These are phyloP conservation scores for Gossypium stocksii DNA, from an alignment of 345 rosid genomes.

Conservation along the genomic window DNA sequence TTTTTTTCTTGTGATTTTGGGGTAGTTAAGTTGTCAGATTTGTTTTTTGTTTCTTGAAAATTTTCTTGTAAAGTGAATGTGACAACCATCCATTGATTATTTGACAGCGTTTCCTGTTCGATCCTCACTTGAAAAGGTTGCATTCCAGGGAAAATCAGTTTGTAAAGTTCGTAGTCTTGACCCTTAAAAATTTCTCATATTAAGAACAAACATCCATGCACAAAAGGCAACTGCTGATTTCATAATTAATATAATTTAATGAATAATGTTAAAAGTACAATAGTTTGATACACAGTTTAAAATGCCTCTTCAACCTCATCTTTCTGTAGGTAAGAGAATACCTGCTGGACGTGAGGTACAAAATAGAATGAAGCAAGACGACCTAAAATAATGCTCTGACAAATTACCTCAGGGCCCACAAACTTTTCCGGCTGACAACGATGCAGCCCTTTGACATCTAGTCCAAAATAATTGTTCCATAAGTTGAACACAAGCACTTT, in stretches of 20 bases:
- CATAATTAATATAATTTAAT: neutral
- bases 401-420: neutral
- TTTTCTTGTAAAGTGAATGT: slow-evolving; percentile 47
- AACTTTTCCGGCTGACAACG: neutral
- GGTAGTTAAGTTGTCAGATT: too few relatives aligned
- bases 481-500: neutral
- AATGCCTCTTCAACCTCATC: neutral
- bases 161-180: neutral
- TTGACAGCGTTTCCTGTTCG: slow-evolving; percentile 31
- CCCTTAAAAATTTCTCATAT: neutral
- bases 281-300: neutral
- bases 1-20: slow-evolving; percentile 20
- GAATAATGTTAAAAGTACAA: neutral
- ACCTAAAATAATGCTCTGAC: neutral
- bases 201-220: neutral
- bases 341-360: neutral
- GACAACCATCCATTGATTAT: slow-evolving; percentile 43
- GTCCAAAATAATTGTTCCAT: neutral
- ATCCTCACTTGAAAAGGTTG: slow-evolving; percentile 18
- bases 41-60: slow-evolving; percentile 15
- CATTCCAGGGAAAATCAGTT: neutral
- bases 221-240: neutral
- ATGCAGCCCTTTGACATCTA: neutral
- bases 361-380: neutral
- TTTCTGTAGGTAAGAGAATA: neutral